Conservation (phyloP, 768 basidiomycete species). For the Boletus speciosus region DNA sequence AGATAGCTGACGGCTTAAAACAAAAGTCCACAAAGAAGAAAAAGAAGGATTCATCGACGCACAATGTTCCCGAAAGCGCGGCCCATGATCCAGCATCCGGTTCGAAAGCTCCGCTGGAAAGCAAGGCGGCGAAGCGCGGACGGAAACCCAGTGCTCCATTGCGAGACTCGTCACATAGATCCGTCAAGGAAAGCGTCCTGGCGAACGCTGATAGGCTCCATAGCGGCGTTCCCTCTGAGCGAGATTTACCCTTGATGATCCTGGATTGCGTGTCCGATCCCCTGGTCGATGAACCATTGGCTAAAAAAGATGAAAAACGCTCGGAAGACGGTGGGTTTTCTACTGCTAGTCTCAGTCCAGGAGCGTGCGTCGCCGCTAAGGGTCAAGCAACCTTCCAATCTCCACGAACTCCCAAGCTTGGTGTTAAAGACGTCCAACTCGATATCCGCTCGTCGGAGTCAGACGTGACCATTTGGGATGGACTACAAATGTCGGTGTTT, state of each 20-base stretch:
- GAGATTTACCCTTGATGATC: neutral
- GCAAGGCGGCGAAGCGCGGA: neutral
- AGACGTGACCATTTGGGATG: constrained; percentile 28
- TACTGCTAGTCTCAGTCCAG: neutral
- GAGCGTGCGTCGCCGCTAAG: neutral
- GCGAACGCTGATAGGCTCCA: constrained; percentile 3
- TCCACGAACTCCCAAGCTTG: neutral
- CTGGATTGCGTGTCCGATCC: neutral
- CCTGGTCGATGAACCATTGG: neutral
- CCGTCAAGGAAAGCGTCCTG: neutral
- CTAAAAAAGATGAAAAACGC: neutral
- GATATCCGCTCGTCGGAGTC: constrained; percentile 8
- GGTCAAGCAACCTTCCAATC: neutral
- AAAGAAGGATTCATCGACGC: neutral
- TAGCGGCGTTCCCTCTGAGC: neutral
- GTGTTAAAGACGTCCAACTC: constrained; percentile 13
- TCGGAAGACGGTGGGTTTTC: neutral
- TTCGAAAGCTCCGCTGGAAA: neutral
- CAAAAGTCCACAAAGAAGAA: constrained; percentile 3
- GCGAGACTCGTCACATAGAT: neutral
- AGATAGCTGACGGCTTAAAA: constrained; percentile 9
- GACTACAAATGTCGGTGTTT: constrained; percentile 15
- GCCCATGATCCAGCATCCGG: neutral
- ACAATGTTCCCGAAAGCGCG: neutral
- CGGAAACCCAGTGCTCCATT: constrained; percentile 1